Evolutionary conservation across 2,329 filamentous ascomycete species (phyloP).

Genomic region (Aspergillus terreus): DNA sequence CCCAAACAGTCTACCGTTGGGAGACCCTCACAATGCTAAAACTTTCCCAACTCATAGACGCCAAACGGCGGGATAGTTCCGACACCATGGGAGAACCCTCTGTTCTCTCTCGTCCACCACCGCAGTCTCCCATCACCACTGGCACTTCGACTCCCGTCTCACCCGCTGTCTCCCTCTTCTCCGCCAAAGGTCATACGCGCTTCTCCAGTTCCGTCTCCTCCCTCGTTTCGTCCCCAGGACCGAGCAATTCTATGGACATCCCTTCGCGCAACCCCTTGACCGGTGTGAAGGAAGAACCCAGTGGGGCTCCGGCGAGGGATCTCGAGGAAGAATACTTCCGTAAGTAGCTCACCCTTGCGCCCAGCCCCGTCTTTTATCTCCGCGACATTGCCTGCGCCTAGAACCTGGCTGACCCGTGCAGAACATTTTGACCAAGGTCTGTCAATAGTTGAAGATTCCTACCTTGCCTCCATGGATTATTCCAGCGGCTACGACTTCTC

Average conservation of each 20-base stretch:
- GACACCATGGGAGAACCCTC: conserved; percentile 21
- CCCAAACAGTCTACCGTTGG: neutral
- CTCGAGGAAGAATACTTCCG: conserved; percentile 65
- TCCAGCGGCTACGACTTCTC: conserved; percentile 45
- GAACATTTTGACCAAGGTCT: conserved; percentile 35
- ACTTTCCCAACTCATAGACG: conserved; percentile 32
- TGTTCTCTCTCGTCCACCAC: conserved; percentile 17
- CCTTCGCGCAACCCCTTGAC: conserved; percentile 65
- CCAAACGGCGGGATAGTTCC: conserved; percentile 27
- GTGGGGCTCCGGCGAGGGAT: conserved; percentile 59
- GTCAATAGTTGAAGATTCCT: conserved; percentile 27
- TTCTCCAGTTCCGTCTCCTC: conserved; percentile 72
- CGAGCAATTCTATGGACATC: conserved; percentile 47
- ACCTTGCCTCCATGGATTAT: conserved; percentile 25
- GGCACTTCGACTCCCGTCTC: conserved; percentile 37
- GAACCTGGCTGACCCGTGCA: conserved; percentile 15
- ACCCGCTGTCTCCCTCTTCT: conserved; percentile 39
- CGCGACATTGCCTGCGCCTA: neutral
- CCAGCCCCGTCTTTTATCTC: conserved; percentile 9
- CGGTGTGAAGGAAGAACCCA: conserved; percentile 79
- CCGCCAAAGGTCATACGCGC: conserved; percentile 34
- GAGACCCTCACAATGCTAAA: conserved; percentile 28
- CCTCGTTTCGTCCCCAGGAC: conserved; percentile 58
- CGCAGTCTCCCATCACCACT: conserved; percentile 30
- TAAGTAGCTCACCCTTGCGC: conserved; percentile 48